Evolutionary conservation across 371 early-diverging fungal genomes (phyloP).

Genomic region (Rhizopus delemar): DNA sequence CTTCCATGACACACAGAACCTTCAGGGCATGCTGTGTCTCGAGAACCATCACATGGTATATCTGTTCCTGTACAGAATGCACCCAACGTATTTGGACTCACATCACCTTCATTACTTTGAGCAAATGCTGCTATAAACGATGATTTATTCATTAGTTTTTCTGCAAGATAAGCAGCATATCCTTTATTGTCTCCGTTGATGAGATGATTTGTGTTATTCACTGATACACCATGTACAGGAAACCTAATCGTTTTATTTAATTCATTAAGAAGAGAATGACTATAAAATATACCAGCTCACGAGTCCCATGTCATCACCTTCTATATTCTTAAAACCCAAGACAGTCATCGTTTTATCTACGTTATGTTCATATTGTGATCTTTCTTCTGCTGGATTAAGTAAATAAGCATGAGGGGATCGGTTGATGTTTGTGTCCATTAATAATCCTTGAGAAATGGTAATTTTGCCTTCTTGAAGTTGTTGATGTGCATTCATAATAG

Average conservation of each 20-base stretch:
- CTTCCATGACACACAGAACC: constrained; percentile 42
- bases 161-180: constrained; percentile 57
- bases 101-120: constrained; percentile 68
- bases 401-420: constrained; percentile 59
- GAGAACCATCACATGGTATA: constrained; percentile 57
- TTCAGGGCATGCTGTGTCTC: constrained; percentile 33
- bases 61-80: constrained; percentile 62
- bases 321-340: constrained; percentile 33
- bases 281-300: constrained; percentile 36
- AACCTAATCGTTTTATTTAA: constrained; percentile 49
- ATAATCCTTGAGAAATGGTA: constrained; percentile 35
- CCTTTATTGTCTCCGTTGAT: constrained; percentile 74
- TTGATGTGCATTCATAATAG: constrained; percentile 59
- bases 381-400: constrained; percentile 57
- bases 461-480: constrained; percentile 41
- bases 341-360: constrained; percentile 57
- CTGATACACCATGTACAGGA: constrained; percentile 65
- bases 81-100: constrained; percentile 62
- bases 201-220: constrained; percentile 56
- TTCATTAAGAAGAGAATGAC: neutral
- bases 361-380: constrained; percentile 52
- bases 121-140: constrained; percentile 65
- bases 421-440: constrained; percentile 58
- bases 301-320: constrained; percentile 35
- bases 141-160: constrained; percentile 34